Conservation (phyloP, 2,329 filamentous ascomycete species). For the Exophiala lecanii-corni region DNA sequence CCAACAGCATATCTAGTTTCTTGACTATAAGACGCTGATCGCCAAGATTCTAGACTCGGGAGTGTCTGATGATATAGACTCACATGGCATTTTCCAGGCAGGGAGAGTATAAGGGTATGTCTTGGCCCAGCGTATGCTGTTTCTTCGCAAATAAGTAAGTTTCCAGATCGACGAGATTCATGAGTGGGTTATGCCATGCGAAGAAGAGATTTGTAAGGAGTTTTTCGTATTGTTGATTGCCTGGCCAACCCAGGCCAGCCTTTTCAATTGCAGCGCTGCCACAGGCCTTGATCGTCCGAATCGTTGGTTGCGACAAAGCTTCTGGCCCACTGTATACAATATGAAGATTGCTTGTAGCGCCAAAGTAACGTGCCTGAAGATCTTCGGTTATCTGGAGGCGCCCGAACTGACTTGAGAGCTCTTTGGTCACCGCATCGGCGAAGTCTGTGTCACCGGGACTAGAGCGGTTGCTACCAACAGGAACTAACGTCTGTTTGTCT, state of each 20-base stretch:
- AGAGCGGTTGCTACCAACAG: too few relatives aligned
- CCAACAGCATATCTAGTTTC: constrained; percentile 9
- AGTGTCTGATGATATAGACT: not conserved
- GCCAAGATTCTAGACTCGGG: too few relatives aligned
- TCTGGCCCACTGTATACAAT: constrained; percentile 37
- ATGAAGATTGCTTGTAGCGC: constrained; percentile 43
- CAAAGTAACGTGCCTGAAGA: constrained; percentile 44
- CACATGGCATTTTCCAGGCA: constrained; percentile 40
- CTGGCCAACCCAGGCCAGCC: constrained; percentile 38
- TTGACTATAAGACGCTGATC: not conserved
- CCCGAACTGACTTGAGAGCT: constrained; percentile 41
- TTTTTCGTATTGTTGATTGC: constrained; percentile 40
- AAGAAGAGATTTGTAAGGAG: constrained; percentile 45
- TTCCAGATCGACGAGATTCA: constrained; percentile 42
- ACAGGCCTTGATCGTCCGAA: constrained; percentile 25
- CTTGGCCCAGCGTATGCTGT: constrained; percentile 26
- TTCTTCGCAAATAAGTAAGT: constrained; percentile 31
- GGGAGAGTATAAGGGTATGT: constrained; percentile 37
- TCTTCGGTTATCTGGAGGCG: constrained; percentile 41
- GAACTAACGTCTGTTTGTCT: too few relatives aligned
- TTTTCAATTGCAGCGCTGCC: constrained; percentile 40
- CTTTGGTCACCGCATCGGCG: too few relatives aligned
- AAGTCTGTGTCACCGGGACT: too few relatives aligned
- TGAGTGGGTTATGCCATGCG: constrained; percentile 45
- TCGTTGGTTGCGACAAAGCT: constrained; percentile 28